Evolutionary conservation across 768 basidiomycete species (phyloP), one percentile per base, ranked within the genome.

Genomic region (Baorangia bicolor): DNA sequence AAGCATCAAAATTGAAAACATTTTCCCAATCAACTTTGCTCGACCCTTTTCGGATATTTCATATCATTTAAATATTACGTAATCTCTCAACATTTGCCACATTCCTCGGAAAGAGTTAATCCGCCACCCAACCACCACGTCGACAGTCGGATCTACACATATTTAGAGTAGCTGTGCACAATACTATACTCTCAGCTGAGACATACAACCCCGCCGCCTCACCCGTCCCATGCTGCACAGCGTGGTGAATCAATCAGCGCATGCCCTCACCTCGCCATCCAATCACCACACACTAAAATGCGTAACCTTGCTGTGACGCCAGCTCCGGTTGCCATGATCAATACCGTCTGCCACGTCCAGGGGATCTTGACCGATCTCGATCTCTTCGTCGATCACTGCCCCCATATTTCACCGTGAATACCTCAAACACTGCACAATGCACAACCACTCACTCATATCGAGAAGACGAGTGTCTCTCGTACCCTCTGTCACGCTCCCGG

Each of bases 281-380:
- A n/a, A n/a, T n/a, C n/a, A n/a, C n/a, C n/a, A n/a, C n/a, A n/a
- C n/a, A n/a, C n/a, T n/a, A n/a, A n/a, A n/a, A n/a, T n/a, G n/a
- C n/a, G n/a, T n/a, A n/a, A n/a, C n/a, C n/a, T n/a, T n/a, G n/a
- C n/a, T n/a, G n/a, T n/a, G n/a, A n/a, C n/a, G n/a, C 18, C 27
- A 27, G 5, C 27, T n/a, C 18, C 11, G 18, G 23, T 37, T 27
- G 18, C 34, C 1, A 49, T 5, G 25, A 28, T 56, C 52, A 85
- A 64, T 82, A 85, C 63, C 81, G 78, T 72, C 86, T 78, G 61
- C 64, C 56, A 41, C 87, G 75, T 41, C 84, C 80, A 12, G 87
- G 87, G 56, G 86, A 87, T 73, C 87, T 80, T 60, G 87, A 88
- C 63, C 87, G 85, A 73, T 88, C 86, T 61, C 86, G 75, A 69